Evolutionary conservation across 2,329 filamentous ascomycete species (phyloP), one percentile per base, ranked within the genome.

Genomic region (Apiospora kogelbergensis): DNA sequence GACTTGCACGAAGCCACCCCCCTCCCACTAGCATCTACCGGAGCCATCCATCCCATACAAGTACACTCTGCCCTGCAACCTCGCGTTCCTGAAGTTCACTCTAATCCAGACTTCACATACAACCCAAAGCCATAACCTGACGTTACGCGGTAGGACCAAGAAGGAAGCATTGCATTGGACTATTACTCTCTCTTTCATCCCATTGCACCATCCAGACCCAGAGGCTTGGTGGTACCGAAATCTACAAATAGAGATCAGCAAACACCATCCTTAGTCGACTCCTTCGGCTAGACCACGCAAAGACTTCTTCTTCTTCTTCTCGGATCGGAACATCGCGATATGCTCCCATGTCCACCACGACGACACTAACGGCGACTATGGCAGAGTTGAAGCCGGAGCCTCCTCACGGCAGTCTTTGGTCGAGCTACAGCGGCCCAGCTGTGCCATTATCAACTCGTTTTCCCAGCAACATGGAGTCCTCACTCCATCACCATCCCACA

Each of bases 301-400:
- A 60, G 26, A 57, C 53, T 68, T 64, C 44, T 24, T 66, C 64
- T n/a, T 68, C 40, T 63, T 46, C 44, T 41, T 53, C 65, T 24
- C 42, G 66, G 66, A 40, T 33, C 57, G 46, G 66, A 46, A 53
- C 68, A 63, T 24, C 65, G 65, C 46, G 83, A 82, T 76, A 87
- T 86, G 85, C 77, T 82, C 85, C 81, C 84, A 89, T 89, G 86
- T 88, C 87, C 83, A 86, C 86, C 82, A 85, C 85, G 77, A 81
- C 86, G 79, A 86, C 86, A 73, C 88, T 89, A 80, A 85, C 86
- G 82, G 84, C 85, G 77, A 87, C 84, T 78, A 89, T 89, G 87
- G 86, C 87, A 85, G 87, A 89, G 78, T 79, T 89, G 82, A 88
- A 88, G 84, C 81, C 83, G 78, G 87, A 89, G 80, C 81, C 86